A percentile compares a stretch with the other conserved stretches of the same genome.
Conservation (phyloP, 2,329 filamentous ascomycete genomes). For the Byssochlamys sp. region DNA sequence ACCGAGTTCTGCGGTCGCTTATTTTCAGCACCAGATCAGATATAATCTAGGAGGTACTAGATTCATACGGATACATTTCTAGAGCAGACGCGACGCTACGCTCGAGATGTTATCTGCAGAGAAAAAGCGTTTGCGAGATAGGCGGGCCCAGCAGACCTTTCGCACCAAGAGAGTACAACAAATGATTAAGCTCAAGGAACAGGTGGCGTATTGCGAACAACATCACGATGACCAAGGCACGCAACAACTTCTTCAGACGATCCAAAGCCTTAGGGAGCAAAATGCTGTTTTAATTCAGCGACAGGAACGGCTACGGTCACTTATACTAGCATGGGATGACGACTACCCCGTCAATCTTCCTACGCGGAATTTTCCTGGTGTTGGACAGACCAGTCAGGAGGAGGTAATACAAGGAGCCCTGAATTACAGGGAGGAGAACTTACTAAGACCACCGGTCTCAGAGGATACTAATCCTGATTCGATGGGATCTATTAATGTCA, state of each 20-base stretch:
- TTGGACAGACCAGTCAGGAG: background rate
- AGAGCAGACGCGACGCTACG: background rate
- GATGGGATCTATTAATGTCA: background rate
- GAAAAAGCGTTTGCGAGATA: constrained; percentile 17
- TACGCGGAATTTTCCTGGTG: background rate
- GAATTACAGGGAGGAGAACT: background rate
- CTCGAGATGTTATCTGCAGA: constrained; percentile 3
- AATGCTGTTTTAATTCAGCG: constrained; percentile 14
- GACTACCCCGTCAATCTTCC: background rate
- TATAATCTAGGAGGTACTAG: background rate
- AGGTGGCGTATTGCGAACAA: constrained; percentile 15
- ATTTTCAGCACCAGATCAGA: background rate
- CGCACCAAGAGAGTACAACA: constrained; percentile 16
- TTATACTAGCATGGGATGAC: constrained; percentile 15
- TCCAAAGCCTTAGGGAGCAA: constrained; percentile 13
- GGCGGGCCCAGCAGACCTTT: constrained; percentile 18
- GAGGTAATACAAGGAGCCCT: background rate
- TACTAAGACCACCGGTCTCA: background rate
- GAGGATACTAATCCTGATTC: constrained; percentile 5
- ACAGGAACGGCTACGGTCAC: constrained; percentile 9
- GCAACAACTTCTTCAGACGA: constrained; percentile 11
- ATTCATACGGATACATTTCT: background rate
- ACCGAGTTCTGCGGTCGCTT: background rate
- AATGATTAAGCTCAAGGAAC: constrained; percentile 11
- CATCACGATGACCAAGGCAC: constrained; percentile 13